Base-by-base conservation (phyloP, 164 flowering plant genomes). In the Paratinospora sagittata region DNA sequence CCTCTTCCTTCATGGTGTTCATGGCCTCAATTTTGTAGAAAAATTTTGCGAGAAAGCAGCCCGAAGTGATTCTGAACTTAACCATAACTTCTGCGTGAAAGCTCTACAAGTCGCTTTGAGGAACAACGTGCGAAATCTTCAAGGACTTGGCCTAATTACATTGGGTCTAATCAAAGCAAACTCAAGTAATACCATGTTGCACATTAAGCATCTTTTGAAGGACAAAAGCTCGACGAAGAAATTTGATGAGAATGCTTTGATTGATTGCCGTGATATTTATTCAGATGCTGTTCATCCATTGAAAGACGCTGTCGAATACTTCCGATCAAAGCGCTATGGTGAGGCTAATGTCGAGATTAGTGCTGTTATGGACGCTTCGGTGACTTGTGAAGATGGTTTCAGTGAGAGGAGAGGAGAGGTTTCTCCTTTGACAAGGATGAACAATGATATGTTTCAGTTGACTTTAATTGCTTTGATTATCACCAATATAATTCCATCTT, bases 341-440 rank as follows among this genome's bases (percentile, higher is more conserved):
- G 66, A 55, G 4, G 81, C 83, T 17, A 80, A 82, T 57, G 9
- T 78, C 0, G 21, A 67, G 17, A 33, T 80, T 9, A 84, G 83
- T 17, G 69, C 82, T 0, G 81, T 72, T 23, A 77, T 82, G 81
- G 84, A 78, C 27, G 81, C 73, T 0, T 52, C 82, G 5, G 0
- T 52, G 8, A 82, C 84, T 65, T 84, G 86, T 63, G 83, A 84
- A 67, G 81, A 80, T 52, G 83, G 86, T 17, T 82, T 82, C 43
- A 71, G 63, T 43, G 86, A 84, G 61, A 68, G 34, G 69, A 45
- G 66, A 52, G 58, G 58, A n/a, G 60, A 5, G 8, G 66, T 43
- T 11, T 82, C 82, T 26, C 86, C 84, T 3, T 68, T 82, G 75
- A 78, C 72, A 1, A 70, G 66, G 74, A 74, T 67, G 70, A 77